These are phyloP conservation scores for Leccinum obscurum DNA, from an alignment of 768 basidiomycete species.

Conservation along the genomic window DNA sequence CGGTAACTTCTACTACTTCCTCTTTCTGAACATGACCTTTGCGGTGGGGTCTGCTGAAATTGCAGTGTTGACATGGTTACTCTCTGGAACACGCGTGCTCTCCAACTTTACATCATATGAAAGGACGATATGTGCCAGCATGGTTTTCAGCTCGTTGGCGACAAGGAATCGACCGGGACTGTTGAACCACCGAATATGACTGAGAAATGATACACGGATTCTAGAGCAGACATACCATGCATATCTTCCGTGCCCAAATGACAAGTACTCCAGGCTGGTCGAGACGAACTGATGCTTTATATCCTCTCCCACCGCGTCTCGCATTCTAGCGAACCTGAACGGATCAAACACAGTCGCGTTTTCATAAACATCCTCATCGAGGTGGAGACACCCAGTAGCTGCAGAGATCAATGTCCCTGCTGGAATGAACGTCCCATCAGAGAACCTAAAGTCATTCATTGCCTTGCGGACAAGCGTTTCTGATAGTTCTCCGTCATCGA, in stretches of 20 bases:
- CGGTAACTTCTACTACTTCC: background rate
- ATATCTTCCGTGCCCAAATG: background rate
- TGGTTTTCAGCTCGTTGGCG: slow-evolving; percentile 1
- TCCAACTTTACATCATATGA: background rate
- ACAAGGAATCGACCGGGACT: slow-evolving; percentile 16
- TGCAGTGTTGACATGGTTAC: background rate
- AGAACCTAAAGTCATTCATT: slow-evolving; percentile 34
- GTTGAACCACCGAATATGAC: background rate
- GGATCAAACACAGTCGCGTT: slow-evolving; percentile 42
- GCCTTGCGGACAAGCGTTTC: slow-evolving; percentile 35
- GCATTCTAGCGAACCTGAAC: slow-evolving; percentile 45
- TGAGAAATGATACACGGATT: background rate
- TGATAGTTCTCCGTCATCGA: background rate
- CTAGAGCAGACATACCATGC: slow-evolving; percentile 10
- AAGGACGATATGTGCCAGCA: background rate
- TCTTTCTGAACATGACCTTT: background rate
- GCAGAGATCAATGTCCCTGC: slow-evolving; percentile 24
- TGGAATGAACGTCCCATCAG: slow-evolving; percentile 32
- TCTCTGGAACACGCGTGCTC: background rate
- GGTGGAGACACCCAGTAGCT: slow-evolving; percentile 27
- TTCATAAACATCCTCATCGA: slow-evolving; percentile 27
- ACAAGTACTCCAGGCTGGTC: background rate
- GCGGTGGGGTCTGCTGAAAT: background rate
- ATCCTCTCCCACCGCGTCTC: slow-evolving; percentile 35
- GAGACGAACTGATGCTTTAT: background rate